Conservation (phyloP, 352 stramenopile genomes). For the Phytophthora fragariae region DNA sequence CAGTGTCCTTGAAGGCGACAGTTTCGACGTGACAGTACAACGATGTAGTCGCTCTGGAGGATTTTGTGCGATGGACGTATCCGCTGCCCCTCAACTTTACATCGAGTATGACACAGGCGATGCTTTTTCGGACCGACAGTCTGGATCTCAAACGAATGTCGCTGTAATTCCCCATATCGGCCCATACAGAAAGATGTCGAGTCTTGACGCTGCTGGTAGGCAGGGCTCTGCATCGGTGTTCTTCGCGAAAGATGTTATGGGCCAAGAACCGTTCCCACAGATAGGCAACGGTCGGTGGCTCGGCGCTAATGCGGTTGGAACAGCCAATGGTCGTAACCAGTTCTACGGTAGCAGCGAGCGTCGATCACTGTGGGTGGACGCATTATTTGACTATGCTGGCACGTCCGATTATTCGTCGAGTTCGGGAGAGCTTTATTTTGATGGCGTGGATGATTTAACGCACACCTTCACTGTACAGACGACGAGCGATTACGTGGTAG, state of each 20-base stretch:
- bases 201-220: slow-evolving; percentile 56
- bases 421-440: slow-evolving; percentile 72
- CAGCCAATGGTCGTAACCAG: slow-evolving; percentile 88
- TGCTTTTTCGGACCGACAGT: slow-evolving; percentile 66
- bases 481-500: slow-evolving; percentile 91
- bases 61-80: slow-evolving; percentile 74
- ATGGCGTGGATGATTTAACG: slow-evolving; percentile 44
- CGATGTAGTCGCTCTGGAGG: slow-evolving; percentile 57
- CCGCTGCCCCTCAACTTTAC: slow-evolving; percentile 54
- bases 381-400: slow-evolving; percentile 90
- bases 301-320: slow-evolving; percentile 68
- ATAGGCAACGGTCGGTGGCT: slow-evolving; percentile 70
- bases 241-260: slow-evolving; percentile 59
- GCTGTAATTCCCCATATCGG: slow-evolving; percentile 51
- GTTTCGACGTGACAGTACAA: slow-evolving; percentile 76
- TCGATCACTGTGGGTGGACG: slow-evolving; percentile 79
- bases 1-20: slow-evolving; percentile 89
- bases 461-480: slow-evolving; percentile 86
- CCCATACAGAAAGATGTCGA: slow-evolving; percentile 68
- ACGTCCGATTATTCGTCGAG: slow-evolving; percentile 90
- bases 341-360: slow-evolving; percentile 91
- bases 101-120: slow-evolving; percentile 82
- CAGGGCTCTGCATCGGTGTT: slow-evolving; percentile 54
- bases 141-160: slow-evolving; percentile 52
- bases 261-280: slow-evolving; percentile 83